These are phyloP conservation scores for Scutellaria galericulata DNA, from an alignment of 257 asterid species.

Conservation along the genomic window DNA sequence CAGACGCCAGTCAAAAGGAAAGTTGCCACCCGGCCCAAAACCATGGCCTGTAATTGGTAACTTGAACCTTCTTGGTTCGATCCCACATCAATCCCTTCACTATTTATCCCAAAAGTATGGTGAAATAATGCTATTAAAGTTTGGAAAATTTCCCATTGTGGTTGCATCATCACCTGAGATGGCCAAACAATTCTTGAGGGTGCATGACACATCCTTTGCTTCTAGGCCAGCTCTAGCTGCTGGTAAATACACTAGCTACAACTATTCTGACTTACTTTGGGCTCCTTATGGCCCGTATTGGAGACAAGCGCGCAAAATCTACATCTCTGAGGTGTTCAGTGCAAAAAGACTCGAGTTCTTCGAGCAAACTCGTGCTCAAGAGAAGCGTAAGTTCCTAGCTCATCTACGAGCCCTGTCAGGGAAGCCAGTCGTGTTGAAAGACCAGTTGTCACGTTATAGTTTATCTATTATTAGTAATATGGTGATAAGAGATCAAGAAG, in stretches of 20 bases:
- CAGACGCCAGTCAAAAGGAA: neutral
- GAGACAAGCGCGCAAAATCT: constrained; percentile 46
- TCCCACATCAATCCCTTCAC: constrained; percentile 33
- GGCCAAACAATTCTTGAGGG: constrained; percentile 46
- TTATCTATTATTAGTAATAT: constrained; percentile 17
- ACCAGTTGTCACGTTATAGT: constrained; percentile 29
- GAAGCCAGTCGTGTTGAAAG: constrained; percentile 35
- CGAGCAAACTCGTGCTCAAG: constrained; percentile 44
- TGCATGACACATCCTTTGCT: constrained; percentile 43
- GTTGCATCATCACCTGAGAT: constrained; percentile 50
- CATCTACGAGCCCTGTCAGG: constrained; percentile 35
- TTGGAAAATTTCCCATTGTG: constrained; percentile 42
- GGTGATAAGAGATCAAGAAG: no score
- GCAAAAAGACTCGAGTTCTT: constrained; percentile 37
- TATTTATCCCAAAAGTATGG: constrained; percentile 39
- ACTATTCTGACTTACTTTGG: constrained; percentile 41
- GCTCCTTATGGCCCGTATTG: constrained; percentile 50
- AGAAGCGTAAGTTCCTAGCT: constrained; percentile 32
- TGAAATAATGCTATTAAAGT: constrained; percentile 43
- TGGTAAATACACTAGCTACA: constrained; percentile 41
- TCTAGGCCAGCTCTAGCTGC: constrained; percentile 48
- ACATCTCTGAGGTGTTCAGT: constrained; percentile 34
- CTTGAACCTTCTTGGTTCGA: constrained; percentile 31
- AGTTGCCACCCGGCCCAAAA: constrained; percentile 46
- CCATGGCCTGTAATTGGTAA: constrained; percentile 55